Evolutionary conservation across 208 protist genomes (phyloP).

Genomic region (Acanthamoeba polyphaga): DNA sequence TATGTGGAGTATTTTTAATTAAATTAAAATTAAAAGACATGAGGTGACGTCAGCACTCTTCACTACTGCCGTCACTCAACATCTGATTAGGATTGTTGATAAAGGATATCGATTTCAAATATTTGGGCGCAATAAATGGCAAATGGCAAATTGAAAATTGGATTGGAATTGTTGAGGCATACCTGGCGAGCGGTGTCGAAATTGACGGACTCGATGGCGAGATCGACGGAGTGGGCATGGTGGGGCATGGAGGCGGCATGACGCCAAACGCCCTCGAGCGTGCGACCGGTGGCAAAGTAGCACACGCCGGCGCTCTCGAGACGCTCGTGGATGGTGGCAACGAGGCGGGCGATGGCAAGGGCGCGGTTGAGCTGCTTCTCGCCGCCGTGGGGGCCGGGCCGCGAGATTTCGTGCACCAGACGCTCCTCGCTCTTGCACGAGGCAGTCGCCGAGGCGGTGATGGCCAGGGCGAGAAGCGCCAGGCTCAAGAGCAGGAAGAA

Average conservation of each 20-base stretch:
- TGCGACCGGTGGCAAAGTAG: slow-evolving; percentile 48
- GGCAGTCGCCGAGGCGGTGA: not conserved
- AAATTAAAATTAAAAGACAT: no score
- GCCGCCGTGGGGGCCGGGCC: not conserved
- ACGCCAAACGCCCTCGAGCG: slow-evolving; percentile 6
- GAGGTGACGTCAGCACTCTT: not conserved
- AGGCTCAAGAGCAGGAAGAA: not conserved
- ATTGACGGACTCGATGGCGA: not conserved
- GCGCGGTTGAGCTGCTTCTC: not conserved
- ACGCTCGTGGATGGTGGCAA: not conserved
- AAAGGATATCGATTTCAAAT: no score
- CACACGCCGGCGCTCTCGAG: slow-evolving; percentile 18
- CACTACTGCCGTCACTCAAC: no score
- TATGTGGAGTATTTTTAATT: no score
- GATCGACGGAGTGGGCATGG: not conserved
- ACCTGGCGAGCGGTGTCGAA: not conserved
- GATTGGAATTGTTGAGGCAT: not conserved
- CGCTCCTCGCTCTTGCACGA: slow-evolving; percentile 30
- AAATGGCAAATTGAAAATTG: not conserved
- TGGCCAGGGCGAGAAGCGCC: not conserved
- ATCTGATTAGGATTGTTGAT: not conserved
- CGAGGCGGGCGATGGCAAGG: not conserved
- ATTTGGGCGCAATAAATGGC: no score
- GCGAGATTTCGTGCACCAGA: not conserved
- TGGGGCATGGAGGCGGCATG: not conserved